These are phyloP conservation scores for Macrolepiota dolichaula DNA, from an alignment of 768 basidiomycete species.

Conservation along the genomic window DNA sequence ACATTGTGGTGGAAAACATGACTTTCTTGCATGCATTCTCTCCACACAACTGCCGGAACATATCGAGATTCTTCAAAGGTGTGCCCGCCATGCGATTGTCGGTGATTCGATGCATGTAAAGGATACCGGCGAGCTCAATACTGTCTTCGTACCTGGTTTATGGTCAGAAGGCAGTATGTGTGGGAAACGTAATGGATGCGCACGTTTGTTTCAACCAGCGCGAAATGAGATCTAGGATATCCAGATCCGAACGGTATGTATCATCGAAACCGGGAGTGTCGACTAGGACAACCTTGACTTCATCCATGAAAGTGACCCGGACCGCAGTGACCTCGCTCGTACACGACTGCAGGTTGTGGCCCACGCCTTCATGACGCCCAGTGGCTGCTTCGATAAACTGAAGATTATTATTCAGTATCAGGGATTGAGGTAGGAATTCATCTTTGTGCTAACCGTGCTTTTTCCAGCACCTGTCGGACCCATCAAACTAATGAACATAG, in stretches of 20 bases:
- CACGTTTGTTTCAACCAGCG: conserved; percentile 23
- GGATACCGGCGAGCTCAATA: conserved; percentile 7
- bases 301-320: not conserved
- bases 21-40: not conserved
- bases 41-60: conserved; percentile 53
- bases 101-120: conserved; percentile 48
- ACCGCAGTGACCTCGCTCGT: not conserved
- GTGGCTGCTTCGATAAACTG: not conserved
- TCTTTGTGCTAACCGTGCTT: not conserved
- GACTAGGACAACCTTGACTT: not conserved
- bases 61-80: conserved; percentile 45
- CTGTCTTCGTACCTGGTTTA: not conserved
- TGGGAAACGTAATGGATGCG: not conserved
- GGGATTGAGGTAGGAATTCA: not conserved
- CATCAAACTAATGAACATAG: not conserved
- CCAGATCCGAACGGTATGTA: conserved; percentile 17
- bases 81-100: conserved; percentile 48
- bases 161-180: not conserved
- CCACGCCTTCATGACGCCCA: not conserved
- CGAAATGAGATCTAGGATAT: conserved; percentile 22
- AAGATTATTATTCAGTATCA: not conserved
- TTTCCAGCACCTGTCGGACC: conserved; percentile 8
- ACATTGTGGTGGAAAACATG: conserved; percentile 10
- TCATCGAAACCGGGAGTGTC: conserved; percentile 21
- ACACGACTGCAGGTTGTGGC: not conserved